Percentiles rank a stretch among this genome's conserved stretches.
These are phyloP conservation scores for Gossypium lobatum DNA, from an alignment of 441 rosid genomes.

Conservation along the genomic window DNA sequence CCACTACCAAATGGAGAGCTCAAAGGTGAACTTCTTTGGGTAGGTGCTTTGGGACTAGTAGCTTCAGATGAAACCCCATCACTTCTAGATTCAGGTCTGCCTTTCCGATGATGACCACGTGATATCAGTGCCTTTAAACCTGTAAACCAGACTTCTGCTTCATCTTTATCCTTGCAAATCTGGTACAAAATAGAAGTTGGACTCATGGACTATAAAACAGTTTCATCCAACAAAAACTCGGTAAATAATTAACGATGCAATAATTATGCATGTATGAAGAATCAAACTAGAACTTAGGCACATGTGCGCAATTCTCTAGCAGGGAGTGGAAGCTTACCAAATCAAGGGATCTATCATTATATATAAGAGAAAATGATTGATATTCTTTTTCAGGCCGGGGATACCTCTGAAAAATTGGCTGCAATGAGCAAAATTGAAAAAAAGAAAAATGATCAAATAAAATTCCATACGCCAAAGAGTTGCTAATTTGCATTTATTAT, in stretches of 20 bases:
- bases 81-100: conserved; percentile 40
- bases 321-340: conserved; percentile 35
- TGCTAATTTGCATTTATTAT: neutral
- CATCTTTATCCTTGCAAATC: conserved; percentile 57
- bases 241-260: neutral
- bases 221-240: neutral
- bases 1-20: conserved; percentile 47
- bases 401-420: conserved; percentile 55
- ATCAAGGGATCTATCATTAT: conserved; percentile 47
- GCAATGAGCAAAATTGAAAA: conserved; percentile 13
- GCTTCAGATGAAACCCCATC: conserved; percentile 53
- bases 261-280: neutral
- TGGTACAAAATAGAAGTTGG: conserved; percentile 2
- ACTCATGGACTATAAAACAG: neutral
- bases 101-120: conserved; percentile 35
- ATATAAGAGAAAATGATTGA: conserved; percentile 56
- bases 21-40: conserved; percentile 51
- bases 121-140: conserved; percentile 52
- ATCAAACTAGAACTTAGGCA: neutral
- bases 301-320: neutral
- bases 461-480: neutral
- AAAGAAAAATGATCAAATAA: neutral
- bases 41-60: conserved; percentile 45
- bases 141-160: conserved; percentile 61
- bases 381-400: conserved; percentile 58